Evolutionary conservation across 2,329 filamentous ascomycete species (phyloP).

Genomic region (Ophiostoma montium): DNA sequence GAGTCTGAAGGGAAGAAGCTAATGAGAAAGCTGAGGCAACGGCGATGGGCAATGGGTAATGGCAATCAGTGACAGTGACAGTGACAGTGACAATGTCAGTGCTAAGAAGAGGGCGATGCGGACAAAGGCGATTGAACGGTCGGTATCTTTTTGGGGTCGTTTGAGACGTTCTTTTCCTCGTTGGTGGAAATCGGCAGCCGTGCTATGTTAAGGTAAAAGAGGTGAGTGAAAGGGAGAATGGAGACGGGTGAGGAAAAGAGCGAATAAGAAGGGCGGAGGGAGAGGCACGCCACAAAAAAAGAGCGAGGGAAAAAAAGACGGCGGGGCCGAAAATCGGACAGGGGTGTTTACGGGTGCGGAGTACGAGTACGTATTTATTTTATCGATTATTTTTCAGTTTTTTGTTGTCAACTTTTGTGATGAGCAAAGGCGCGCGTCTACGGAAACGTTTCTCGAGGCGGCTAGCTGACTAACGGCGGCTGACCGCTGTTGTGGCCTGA

Average conservation of each 20-base stretch:
- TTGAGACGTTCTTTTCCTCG: neutral
- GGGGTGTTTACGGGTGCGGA: no score
- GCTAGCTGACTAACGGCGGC: no score
- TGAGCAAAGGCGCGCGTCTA: no score
- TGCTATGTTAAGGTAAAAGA: neutral
- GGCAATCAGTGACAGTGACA: no score
- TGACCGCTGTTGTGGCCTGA: no score
- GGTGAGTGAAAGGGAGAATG: neutral
- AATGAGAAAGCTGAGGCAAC: no score
- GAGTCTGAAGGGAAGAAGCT: no score
- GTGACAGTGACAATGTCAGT: no score
- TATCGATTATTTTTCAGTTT: neutral
- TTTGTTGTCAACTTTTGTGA: neutral
- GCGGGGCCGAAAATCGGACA: neutral
- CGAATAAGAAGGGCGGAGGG: slow-evolving; percentile 1
- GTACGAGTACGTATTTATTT: neutral
- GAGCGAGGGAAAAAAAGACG: neutral
- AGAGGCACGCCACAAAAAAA: neutral
- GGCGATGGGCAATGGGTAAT: no score
- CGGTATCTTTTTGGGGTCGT: no score
- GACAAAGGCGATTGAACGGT: neutral
- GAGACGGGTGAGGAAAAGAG: neutral
- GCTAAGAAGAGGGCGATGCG: neutral
- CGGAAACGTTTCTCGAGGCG: no score
- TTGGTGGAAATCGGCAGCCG: no score